Evolutionary conservation across 2,329 filamentous ascomycete genomes (phyloP), one percentile per base, ranked within the genome.

Genomic region (Aspergillaceae sp.): DNA sequence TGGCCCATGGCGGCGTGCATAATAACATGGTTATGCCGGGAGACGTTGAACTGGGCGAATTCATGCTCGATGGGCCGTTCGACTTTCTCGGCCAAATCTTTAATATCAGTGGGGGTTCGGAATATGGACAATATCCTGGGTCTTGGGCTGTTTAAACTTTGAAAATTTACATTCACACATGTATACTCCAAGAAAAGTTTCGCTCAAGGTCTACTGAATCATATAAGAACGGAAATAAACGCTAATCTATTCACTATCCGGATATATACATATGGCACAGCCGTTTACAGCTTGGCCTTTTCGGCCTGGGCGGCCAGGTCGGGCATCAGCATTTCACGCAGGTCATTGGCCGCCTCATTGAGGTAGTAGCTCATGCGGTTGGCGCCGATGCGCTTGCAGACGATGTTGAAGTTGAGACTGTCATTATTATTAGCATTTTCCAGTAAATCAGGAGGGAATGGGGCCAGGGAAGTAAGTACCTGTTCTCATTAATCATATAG

Each of bases 401-500:
- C 90, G 56, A 98, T 82, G 72, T 98, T 98, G 75, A 98, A 97
- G 79, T 97, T 92, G 53, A 98, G 78, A 68, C 88, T 94, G 54
- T 11, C 5, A 10, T 4, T 6, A 42, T 29, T 30, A 41, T 59
- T 48, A 56, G 50, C 36, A 48, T 41, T 48, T 42, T 34, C 26
- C 36, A 11, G 6, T 29, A 29, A 2, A 28, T 29, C 42, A 5
- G 11, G 38, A 40, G 35, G 35, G 11, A 7, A 36, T 37, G 29
- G 32, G 35, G 11, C 36, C 40, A 36, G 37, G 19, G 8, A 36
- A 38, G 27, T 30, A 61, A 74, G 68, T 64, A 87, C 84, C 82
- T 90, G 70, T 96, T 94, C 77, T 97, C 91, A 66, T 98, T 98
- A 68, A 98, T 97, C 92, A 98, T 98, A 68, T 98, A 98, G 35